A percentile compares a stretch with the other conserved stretches of the same genome.
Conservation (phyloP, 139 green algal species). For the Coccomyxa sp. region DNA sequence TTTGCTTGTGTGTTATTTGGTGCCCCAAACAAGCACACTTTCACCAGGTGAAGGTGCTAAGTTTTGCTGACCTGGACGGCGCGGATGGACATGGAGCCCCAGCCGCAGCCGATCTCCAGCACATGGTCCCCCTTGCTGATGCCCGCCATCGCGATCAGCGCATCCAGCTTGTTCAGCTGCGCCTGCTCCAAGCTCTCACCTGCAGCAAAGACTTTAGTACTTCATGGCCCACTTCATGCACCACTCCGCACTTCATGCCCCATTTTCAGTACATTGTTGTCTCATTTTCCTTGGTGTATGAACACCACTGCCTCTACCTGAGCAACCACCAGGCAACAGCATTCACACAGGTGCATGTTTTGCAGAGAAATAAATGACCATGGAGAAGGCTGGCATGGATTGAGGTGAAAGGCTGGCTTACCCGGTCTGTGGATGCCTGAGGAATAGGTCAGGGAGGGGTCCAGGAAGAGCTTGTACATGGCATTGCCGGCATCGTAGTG, state of each 20-base stretch:
- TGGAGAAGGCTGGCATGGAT: neutral
- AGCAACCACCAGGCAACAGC: too few species aligned
- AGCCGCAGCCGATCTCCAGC: conserved; percentile 97
- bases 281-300: too few species aligned
- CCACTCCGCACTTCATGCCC: neutral
- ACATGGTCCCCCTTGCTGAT: conserved; percentile 64
- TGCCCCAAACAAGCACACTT: too few species aligned
- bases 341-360: too few species aligned
- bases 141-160: conserved; percentile 57
- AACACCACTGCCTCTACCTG: too few species aligned
- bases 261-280: neutral
- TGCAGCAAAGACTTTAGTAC: neutral
- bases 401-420: neutral
- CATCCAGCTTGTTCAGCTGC: conserved; percentile 87
- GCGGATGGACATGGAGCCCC: conserved; percentile 89
- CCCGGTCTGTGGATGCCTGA: conserved; percentile 57
- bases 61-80: conserved; percentile 43
- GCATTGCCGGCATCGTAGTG: conserved; percentile 97
- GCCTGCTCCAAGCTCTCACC: conserved; percentile 41
- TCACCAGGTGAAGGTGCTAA: too few species aligned
- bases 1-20: too few species aligned
- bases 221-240: neutral
- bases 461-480: conserved; percentile 92
- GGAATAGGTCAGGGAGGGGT: conserved; percentile 93
- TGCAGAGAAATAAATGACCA: too few species aligned